phyloP scores from a whole-genome alignment of 1,284 basidiomycete genomes.

The Peniophora sp. region DNA sequence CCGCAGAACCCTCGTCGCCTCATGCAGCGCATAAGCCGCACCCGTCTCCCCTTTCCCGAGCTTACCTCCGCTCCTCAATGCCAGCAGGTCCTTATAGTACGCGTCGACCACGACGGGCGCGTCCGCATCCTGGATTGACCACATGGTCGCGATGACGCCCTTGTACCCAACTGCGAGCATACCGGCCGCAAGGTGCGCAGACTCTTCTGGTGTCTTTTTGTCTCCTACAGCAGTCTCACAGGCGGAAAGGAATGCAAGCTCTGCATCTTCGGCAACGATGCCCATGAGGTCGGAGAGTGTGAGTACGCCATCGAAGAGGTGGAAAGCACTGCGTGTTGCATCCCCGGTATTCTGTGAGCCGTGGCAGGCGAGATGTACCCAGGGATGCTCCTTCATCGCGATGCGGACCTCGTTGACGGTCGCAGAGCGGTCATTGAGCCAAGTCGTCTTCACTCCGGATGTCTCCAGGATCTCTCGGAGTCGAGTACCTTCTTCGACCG shows the following conservation, averaged over 20 bases:
- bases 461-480: slow-evolving; percentile 8
- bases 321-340: neutral
- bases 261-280: neutral
- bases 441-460: neutral
- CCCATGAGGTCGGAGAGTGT: neutral
- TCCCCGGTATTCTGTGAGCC: neutral
- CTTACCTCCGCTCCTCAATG: neutral
- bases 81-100: slow-evolving; percentile 2
- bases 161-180: slow-evolving; percentile 17
- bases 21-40: slow-evolving; percentile 1
- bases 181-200: slow-evolving; percentile 18
- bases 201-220: slow-evolving; percentile 13
- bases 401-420: neutral
- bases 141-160: slow-evolving; percentile 17
- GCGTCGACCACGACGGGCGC: slow-evolving; percentile 9
- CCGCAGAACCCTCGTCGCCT: neutral
- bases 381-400: neutral
- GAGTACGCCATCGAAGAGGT: neutral
- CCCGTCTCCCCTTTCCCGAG: neutral
- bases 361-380: slow-evolving; percentile 2
- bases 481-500: slow-evolving; percentile 1
- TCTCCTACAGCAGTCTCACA: slow-evolving; percentile 18
- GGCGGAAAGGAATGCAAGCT: slow-evolving; percentile 18
- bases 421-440: slow-evolving; percentile 10
- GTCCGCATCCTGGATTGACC: slow-evolving; percentile 13